Base-by-base conservation (phyloP, 2,329 filamentous ascomycete species). In the Epichloe glyceriae region DNA sequence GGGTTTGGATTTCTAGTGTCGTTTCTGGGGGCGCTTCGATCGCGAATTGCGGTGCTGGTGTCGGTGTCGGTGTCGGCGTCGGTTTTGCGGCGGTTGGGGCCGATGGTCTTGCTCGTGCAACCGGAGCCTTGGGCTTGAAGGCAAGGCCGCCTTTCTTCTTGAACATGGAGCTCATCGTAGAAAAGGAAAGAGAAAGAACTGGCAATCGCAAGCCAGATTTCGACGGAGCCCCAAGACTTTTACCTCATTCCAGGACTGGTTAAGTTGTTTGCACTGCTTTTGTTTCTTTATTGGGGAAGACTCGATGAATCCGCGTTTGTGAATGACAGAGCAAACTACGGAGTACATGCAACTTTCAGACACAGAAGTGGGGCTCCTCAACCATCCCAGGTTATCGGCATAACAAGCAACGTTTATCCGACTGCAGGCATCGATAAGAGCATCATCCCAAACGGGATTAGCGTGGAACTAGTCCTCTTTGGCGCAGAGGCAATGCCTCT, bases 111-210 rank as follows among this genome's bases (percentile, higher is more conserved):
- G 52, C 43, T 61, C 82, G 78, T 56, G 73, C 71, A 35, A 68
- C 64, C 34, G 78, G 79, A 56, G 78, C 78, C 69, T 85, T 88
- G 43, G 84, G 84, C 64, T 85, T 85, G 70, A 88, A 87, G 69
- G 73, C 73, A 52, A 74, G 69, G 58, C 74, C 73, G 61, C 72
- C 74, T 58, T 74, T 72, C 67, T 86, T 85, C 69, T 86, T 86
- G 66, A 83, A 75, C 69, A 84, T 83, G 53, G 74, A 77, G 68
- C 76, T 80, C 73, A 85, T 83, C 58, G 68, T 73, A 69, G 52
- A 40, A 20, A 33, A 46, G 12, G 2, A 43, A 37, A 26, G 35
- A 26, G 17, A 8, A n/a, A 15, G 12, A n/a, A 15, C 8, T 19
- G 19, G 22, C 3, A 14, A 19, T 33, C 5, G 14, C 26, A 39